Evolutionary conservation across 306 rosid species (phyloP).

Genomic region (Cucumis melo): DNA sequence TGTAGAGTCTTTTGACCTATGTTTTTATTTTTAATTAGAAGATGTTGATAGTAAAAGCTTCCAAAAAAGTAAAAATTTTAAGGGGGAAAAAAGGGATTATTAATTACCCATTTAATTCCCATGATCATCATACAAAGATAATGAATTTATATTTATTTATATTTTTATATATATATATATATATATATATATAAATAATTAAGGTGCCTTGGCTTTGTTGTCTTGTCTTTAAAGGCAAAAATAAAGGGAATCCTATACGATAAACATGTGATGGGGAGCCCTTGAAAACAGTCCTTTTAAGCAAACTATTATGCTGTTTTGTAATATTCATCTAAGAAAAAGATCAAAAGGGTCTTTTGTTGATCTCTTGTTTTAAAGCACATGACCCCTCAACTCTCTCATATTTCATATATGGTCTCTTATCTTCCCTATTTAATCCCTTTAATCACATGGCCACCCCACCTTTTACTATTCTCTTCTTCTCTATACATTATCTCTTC

Average conservation of each 20-base stretch:
- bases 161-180: no score
- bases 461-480: background rate
- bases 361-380: background rate
- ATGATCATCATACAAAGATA: no score
- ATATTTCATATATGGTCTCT: background rate
- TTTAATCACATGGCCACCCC: slow-evolving; percentile 1
- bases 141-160: no score
- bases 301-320: background rate
- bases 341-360: background rate
- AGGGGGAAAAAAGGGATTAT: no score
- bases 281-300: background rate
- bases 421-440: background rate
- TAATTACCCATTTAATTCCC: no score
- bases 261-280: background rate
- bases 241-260: slow-evolving; percentile 1
- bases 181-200: background rate
- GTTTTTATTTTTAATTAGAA: background rate
- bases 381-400: slow-evolving; percentile 4
- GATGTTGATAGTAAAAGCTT: slow-evolving; percentile 3
- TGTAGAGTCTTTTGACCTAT: background rate
- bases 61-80: background rate
- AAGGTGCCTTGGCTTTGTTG: background rate
- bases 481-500: background rate
- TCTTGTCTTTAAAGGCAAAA: background rate
- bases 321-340: background rate